A percentile compares a stretch with the other conserved stretches of the same genome.
These are phyloP conservation scores for Cyberlindnera euphorbiae DNA, from an alignment of 805 yeast genomes.

Conservation along the genomic window DNA sequence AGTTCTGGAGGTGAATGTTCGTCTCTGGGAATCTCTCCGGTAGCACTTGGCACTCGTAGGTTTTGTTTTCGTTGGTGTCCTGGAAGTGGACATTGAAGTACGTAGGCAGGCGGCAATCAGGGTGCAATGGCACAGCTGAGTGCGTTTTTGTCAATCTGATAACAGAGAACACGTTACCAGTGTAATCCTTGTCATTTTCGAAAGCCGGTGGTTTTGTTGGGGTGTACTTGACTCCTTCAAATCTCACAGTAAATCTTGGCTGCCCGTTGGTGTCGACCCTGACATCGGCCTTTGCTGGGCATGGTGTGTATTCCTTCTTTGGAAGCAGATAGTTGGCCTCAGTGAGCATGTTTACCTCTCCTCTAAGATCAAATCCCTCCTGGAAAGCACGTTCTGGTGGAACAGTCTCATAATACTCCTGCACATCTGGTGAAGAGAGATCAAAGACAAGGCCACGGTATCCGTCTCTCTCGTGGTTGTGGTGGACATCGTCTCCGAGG, in stretches of 20 bases:
- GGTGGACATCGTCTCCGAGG: slow-evolving; percentile 1
- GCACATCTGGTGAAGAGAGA: slow-evolving; percentile 1
- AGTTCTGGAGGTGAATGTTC: slow-evolving; percentile 1
- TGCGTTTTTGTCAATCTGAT: slow-evolving; percentile 1
- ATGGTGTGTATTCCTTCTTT: background rate
- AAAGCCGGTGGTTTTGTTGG: background rate
- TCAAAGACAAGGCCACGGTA: slow-evolving; percentile 1
- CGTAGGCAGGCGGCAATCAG: slow-evolving; percentile 1
- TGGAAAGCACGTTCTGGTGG: slow-evolving; percentile 1
- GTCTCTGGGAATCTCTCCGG: slow-evolving; percentile 4
- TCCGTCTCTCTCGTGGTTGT: slow-evolving; percentile 3
- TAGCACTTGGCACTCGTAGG: slow-evolving; percentile 2
- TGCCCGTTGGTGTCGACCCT: slow-evolving; percentile 2
- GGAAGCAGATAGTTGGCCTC: slow-evolving; percentile 1
- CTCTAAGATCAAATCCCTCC: background rate
- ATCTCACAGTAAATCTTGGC: slow-evolving; percentile 2
- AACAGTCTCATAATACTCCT: slow-evolving; percentile 1
- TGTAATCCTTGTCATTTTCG: background rate
- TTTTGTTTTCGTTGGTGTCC: background rate
- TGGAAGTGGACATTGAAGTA: background rate
- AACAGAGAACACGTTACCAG: slow-evolving; percentile 1
- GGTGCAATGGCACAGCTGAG: slow-evolving; percentile 2
- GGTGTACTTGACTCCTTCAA: slow-evolving; percentile 2
- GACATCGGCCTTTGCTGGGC: slow-evolving; percentile 2
- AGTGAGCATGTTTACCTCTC: slow-evolving; percentile 1